A percentile compares a stretch with the other conserved stretches of the same genome.
phyloP scores from a whole-genome alignment of 345 rosid genomes.

The Viola odorata region DNA sequence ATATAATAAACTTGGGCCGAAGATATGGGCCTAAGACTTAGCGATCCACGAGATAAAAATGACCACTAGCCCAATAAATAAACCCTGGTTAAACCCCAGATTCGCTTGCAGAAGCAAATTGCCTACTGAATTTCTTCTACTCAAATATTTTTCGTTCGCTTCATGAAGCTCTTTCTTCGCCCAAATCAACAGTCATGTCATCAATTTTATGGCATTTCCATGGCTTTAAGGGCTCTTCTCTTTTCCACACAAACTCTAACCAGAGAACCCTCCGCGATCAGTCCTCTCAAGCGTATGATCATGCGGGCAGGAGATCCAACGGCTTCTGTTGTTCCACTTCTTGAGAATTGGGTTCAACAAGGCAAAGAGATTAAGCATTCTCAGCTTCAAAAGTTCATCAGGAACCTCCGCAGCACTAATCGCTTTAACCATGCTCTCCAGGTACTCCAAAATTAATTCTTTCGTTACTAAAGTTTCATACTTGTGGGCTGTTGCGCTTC shows the following conservation, averaged over 20 bases:
- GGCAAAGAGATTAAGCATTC: background rate
- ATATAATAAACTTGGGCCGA: too few relatives aligned
- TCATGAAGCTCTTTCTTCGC: background rate
- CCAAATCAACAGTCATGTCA: background rate
- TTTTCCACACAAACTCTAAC: background rate
- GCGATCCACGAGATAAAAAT: too few relatives aligned
- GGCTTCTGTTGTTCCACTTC: background rate
- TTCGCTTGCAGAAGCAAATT: background rate
- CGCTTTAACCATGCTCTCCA: conserved; percentile 2
- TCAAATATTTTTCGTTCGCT: background rate
- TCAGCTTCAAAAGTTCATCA: background rate
- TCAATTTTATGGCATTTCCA: background rate
- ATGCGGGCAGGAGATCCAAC: background rate
- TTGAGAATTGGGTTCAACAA: conserved; percentile 1
- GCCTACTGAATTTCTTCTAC: background rate
- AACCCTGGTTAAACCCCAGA: background rate
- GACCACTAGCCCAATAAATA: too few relatives aligned
- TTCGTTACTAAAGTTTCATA: background rate
- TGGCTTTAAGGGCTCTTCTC: background rate
- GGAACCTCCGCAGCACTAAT: background rate
- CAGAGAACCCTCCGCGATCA: background rate
- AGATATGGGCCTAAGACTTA: too few relatives aligned
- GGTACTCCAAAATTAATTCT: background rate
- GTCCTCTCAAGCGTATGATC: background rate
- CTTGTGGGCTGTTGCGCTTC: background rate